These are phyloP conservation scores for Fonsecaea erecta DNA, from an alignment of 2,329 filamentous ascomycete species.

Conservation along the genomic window DNA sequence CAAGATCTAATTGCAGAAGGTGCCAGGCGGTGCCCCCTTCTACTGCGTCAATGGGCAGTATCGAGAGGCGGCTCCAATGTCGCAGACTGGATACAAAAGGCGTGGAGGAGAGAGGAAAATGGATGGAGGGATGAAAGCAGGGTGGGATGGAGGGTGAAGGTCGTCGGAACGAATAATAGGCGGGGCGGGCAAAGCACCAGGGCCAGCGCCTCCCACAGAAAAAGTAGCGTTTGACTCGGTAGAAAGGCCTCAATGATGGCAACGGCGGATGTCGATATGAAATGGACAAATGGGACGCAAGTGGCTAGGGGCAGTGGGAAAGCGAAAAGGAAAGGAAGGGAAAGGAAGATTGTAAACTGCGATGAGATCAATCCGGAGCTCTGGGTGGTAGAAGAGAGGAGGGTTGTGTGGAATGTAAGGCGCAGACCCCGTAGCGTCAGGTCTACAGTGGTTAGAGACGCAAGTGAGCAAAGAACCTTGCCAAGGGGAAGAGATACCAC, in stretches of 20 bases:
- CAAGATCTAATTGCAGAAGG: constrained; percentile 2
- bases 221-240: neutral
- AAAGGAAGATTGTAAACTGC: constrained; percentile 9
- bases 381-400: constrained; percentile 1
- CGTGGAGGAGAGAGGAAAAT: constrained; percentile 8
- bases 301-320: constrained; percentile 3
- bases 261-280: constrained; percentile 1
- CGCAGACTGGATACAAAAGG: constrained; percentile 9
- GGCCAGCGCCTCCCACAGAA: neutral
- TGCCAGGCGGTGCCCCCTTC: constrained; percentile 10
- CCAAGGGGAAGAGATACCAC: neutral
- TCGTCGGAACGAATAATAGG: constrained; percentile 12
- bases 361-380: constrained; percentile 21
- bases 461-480: constrained; percentile 14
- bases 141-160: constrained; percentile 8
- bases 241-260: constrained; percentile 12
- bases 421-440: constrained; percentile 5
- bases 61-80: constrained; percentile 19
- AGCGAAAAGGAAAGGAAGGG: constrained; percentile 12
- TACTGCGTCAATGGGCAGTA: constrained; percentile 23
- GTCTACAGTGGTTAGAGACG: neutral
- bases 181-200: constrained; percentile 7
- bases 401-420: constrained; percentile 1
- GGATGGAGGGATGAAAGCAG: constrained; percentile 5
- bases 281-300: constrained; percentile 17